phyloP scores from a whole-genome alignment of 2,329 filamentous ascomycete genomes.

The Exophiala sideris region DNA sequence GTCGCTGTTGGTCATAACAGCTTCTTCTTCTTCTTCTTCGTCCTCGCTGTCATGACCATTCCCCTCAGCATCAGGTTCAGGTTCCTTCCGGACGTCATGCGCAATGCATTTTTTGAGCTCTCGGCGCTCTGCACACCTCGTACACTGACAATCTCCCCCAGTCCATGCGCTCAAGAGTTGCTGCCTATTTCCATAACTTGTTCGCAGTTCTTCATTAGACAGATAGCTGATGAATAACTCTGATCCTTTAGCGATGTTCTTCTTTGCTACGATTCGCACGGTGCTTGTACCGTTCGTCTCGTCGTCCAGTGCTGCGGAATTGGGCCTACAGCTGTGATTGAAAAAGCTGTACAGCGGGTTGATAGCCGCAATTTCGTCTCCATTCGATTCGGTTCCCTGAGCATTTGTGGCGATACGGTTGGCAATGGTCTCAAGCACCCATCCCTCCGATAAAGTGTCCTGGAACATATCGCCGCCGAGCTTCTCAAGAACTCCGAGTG shows the following conservation, averaged over 20 bases:
- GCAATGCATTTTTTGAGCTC: no score
- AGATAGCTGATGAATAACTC: slow-evolving; percentile 3
- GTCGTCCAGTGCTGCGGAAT: background rate
- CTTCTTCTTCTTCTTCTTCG: no score
- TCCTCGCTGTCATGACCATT: no score
- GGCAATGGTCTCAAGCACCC: background rate
- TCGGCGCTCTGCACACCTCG: background rate
- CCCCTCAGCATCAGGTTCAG: no score
- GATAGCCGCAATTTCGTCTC: background rate
- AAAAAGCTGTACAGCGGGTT: slow-evolving; percentile 3
- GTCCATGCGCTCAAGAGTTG: slow-evolving; percentile 1
- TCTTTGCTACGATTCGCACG: background rate
- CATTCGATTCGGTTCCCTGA: background rate
- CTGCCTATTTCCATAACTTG: background rate
- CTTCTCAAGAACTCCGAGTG: background rate
- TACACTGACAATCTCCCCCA: background rate
- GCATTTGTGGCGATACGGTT: background rate
- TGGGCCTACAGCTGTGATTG: slow-evolving; percentile 5
- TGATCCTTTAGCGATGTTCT: background rate
- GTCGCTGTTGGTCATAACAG: no score
- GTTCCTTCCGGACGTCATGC: no score
- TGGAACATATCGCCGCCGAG: background rate
- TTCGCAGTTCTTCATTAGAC: background rate
- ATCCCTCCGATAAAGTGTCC: background rate
- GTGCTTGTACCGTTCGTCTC: background rate